Evolutionary conservation across 2,329 filamentous ascomycete species (phyloP), one percentile per base, ranked within the genome.

Genomic region (Xylaria sp.): DNA sequence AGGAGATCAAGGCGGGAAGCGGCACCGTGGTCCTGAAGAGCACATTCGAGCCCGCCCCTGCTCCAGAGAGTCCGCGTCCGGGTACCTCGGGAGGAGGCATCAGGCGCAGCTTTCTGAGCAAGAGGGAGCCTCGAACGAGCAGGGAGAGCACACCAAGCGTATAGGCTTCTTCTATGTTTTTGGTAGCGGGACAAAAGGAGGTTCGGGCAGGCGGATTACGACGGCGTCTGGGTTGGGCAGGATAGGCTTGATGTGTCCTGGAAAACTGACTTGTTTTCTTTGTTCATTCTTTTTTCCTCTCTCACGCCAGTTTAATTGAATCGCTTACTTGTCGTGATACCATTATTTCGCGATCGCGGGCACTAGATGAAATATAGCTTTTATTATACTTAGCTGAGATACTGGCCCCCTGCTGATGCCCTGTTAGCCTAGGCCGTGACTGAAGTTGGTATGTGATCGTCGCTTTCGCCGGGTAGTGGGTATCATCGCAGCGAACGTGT

Each of bases 1-100:
- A 94, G 80, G 81, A 86, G 40, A 78, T 99, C 54, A 84, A 80
- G 33, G 88, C 93, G 25, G 94, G 94, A 11, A 82, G 79, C 35
- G 93, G 92, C 23, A 84, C 78, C 1, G 89, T 97, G 1, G 81
- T 87, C 0, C 75, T 97, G 47, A 90, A 87, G 79, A 95, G 90
- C 73, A 86, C 81, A 55, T 97, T 96, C 71, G 88, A 87, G 55
- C 10, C 52, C 1, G 58, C 41, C 54, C 10, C 52, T 1, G 58
- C 41, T 17, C 47, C 64, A 13, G 70, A 72, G 25, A 68, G 54
- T 19, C 66, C 69, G 11, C 66, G 70, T 21, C 65, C 68, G 3
- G 52, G 58, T 3, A 67, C 60, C 4, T 63, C 65, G 29, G 62
- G 61, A 8, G 65, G 55, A 15, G 67, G 66, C 5, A 57, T 70